Evolutionary conservation across 2,329 filamentous ascomycete genomes (phyloP).

Genomic region (Cryphonectria naterciae): DNA sequence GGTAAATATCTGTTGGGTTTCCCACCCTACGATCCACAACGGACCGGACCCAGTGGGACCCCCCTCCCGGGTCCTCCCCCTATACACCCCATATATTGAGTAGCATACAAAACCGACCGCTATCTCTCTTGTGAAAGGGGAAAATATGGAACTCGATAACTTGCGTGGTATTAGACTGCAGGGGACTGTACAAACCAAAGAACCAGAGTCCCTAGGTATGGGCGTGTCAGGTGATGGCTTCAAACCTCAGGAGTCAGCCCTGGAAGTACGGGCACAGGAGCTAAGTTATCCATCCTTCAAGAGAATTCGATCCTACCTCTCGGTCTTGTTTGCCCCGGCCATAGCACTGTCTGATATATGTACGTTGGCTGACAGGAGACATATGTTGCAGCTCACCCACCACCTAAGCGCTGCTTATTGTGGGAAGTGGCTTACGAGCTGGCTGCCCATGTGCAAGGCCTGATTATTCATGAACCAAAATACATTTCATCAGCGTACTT

Average conservation of each 20-base stretch:
- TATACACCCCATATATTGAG: not conserved
- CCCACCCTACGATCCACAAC: not conserved
- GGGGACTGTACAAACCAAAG: not conserved
- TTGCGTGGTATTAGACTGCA: not conserved
- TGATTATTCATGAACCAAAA: not conserved
- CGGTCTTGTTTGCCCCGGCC: not conserved
- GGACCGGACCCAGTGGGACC: not conserved
- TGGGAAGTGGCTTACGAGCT: not conserved
- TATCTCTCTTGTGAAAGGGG: conserved; percentile 7
- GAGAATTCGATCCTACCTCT: not conserved
- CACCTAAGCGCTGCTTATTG: not conserved
- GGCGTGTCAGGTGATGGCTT: not conserved
- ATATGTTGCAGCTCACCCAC: not conserved
- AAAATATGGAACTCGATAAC: not conserved
- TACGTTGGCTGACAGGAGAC: not conserved
- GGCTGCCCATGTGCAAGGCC: not conserved
- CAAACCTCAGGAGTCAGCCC: not conserved
- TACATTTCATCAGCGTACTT: not conserved
- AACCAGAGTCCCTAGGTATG: not conserved
- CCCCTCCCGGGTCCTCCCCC: not conserved
- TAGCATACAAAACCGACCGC: conserved; percentile 2
- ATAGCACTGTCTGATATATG: not conserved
- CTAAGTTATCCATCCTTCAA: not conserved
- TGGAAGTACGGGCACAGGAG: not conserved
- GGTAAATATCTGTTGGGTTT: not conserved